Percentiles rank a stretch among this genome's conserved stretches.
These are phyloP conservation scores for Suillus decipiens DNA, from an alignment of 768 basidiomycete species.

Conservation along the genomic window DNA sequence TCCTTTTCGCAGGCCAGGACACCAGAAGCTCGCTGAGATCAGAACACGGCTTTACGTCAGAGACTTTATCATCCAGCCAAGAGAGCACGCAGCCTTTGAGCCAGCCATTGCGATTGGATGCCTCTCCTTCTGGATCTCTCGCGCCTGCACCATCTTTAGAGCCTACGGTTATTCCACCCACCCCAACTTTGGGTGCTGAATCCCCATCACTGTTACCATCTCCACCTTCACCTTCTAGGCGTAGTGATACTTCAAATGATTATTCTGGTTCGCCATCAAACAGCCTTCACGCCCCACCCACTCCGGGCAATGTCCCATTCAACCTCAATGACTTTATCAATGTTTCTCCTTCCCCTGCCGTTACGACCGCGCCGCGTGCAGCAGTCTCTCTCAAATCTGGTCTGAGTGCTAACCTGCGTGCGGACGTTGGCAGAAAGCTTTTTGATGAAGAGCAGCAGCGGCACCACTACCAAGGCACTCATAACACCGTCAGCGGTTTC, in stretches of 20 bases:
- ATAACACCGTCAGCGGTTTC: conserved; percentile 16
- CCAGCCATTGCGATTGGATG: conserved; percentile 22
- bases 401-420: conserved; percentile 53
- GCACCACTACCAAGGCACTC: conserved; percentile 27
- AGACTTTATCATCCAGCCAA: conserved; percentile 29
- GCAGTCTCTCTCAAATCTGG: conserved; percentile 33
- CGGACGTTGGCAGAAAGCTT: conserved; percentile 65
- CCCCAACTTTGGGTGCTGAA: conserved; percentile 29
- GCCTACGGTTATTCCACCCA: conserved; percentile 36
- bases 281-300: conserved; percentile 34
- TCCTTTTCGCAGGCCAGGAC: conserved; percentile 57
- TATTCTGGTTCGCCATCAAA: conserved; percentile 12
- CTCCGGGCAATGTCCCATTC: conserved; percentile 45
- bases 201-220: conserved; percentile 27
- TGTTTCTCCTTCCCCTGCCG: conserved; percentile 64
- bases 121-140: conserved; percentile 20
- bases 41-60: conserved; percentile 28
- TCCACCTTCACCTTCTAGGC: conserved; percentile 27
- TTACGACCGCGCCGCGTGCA: conserved; percentile 34
- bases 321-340: conserved; percentile 75
- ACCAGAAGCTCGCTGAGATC: conserved; percentile 28
- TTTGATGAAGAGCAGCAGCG: conserved; percentile 72
- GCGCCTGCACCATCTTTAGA: conserved; percentile 31
- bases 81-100: conserved; percentile 21
- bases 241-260: conserved; percentile 15